Conservation (phyloP, 441 rosid genomes). For the Pelargonium exstipulatum region DNA sequence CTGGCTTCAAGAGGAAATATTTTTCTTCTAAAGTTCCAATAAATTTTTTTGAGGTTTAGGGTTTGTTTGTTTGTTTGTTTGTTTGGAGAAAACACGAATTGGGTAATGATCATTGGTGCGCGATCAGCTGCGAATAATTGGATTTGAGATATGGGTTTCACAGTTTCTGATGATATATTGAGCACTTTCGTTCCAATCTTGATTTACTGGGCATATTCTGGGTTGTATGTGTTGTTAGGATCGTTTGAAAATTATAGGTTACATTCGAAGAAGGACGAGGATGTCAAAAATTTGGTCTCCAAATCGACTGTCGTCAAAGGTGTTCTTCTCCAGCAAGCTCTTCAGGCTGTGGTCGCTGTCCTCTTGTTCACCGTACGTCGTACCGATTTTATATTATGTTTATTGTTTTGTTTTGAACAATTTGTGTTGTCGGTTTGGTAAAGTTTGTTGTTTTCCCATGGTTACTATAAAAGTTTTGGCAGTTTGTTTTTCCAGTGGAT, state of each 20-base stretch:
- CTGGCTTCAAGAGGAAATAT: background rate
- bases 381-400: background rate
- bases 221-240: conserved; percentile 55
- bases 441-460: background rate
- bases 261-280: conserved; percentile 67
- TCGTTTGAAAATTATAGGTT: conserved; percentile 57
- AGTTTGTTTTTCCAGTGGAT: too few relatives aligned
- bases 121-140: background rate
- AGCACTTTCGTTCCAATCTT: conserved; percentile 63
- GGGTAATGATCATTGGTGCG: conserved; percentile 2
- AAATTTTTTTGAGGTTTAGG: background rate
- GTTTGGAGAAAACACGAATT: background rate
- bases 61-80: background rate
- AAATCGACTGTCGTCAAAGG: conserved; percentile 59
- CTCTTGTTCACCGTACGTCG: conserved; percentile 51
- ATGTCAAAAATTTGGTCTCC: conserved; percentile 74
- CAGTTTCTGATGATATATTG: conserved; percentile 64
- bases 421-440: background rate
- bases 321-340: conserved; percentile 66
- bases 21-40: background rate
- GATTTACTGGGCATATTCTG: conserved; percentile 75
- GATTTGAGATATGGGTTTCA: conserved; percentile 41
- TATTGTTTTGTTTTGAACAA: background rate
- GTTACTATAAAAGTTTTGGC: too few relatives aligned
- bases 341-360: conserved; percentile 73